Base-by-base conservation (phyloP, 148 eudicot species). In the Cornus kousa region DNA sequence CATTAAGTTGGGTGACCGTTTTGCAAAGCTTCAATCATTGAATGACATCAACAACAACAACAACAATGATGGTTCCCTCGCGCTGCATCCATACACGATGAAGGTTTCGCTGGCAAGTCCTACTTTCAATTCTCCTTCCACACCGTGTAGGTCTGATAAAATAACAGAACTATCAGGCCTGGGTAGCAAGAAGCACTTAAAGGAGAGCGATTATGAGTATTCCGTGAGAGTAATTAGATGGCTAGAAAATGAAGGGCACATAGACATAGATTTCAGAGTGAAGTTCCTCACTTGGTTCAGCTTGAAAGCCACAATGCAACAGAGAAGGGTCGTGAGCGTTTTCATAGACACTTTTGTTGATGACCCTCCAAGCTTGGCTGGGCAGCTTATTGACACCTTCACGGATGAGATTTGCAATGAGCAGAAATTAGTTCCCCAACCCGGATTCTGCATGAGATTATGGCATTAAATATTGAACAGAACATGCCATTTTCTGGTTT, bases 261-360 rank as follows among this genome's bases (percentile, higher is more conserved):
- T 91, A 67, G 84, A 79, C 20, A 62, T 77, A 57, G 88, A 84
- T 37, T 91, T 89, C 76, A 82, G 91, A 57, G 87, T 88, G 80
- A 91, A 91, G 84, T 86, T 91, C 71, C 85, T 91, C 23, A 88
- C 93, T 23, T 91, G 95, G 93, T 91, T 82, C 71, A 89, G 93
- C 83, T 86, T 91, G 86, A 91, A 86, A 76, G 91, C 95, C 4
- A 87, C 87, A 7, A 70, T 57, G 53, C 87, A 86, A 72, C 89
- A 88, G 70, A 82, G 86, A 74, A 85, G 89, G 68, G 88, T 88
- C 5, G 93, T 87, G n/a, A 88, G 75, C 22, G 91, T 86, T 1
- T 89, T 91, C 50, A 81, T 89, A 23, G 90, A 88, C 73, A 75
- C 90, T 8, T 79, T 91, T 74, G 70, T 75, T 22, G 87, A 89